phyloP scores from a whole-genome alignment of 768 basidiomycete species.

The Candolleomyces eurysporus region DNA sequence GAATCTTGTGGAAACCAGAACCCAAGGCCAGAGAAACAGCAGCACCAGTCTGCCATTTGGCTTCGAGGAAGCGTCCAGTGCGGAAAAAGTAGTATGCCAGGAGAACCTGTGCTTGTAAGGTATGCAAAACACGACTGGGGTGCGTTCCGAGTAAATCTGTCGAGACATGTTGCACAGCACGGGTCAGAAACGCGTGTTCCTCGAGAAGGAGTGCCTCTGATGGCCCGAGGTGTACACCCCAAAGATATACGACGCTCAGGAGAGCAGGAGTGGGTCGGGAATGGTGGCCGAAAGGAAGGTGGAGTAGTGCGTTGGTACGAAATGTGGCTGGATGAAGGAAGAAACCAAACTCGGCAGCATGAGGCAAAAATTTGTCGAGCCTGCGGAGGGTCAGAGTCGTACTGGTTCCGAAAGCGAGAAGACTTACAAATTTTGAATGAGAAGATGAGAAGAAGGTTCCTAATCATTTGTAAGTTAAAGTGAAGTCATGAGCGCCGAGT shows the following conservation, averaged over 20 bases:
- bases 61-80: constrained; percentile 56
- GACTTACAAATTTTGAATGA: constrained; percentile 38
- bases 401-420: background rate
- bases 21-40: constrained; percentile 51
- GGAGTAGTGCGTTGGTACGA: constrained; percentile 45
- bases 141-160: constrained; percentile 48
- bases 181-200: constrained; percentile 47
- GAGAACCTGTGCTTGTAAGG: constrained; percentile 63
- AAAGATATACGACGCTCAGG: constrained; percentile 48
- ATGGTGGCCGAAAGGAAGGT: constrained; percentile 45
- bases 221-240: constrained; percentile 51
- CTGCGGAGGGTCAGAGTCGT: constrained; percentile 29
- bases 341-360: constrained; percentile 61
- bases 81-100: constrained; percentile 65
- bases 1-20: constrained; percentile 46
- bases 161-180: constrained; percentile 46
- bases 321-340: constrained; percentile 57
- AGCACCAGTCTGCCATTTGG: constrained; percentile 53
- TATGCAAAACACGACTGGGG: constrained; percentile 47
- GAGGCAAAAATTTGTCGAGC: constrained; percentile 55
- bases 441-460: constrained; percentile 38
- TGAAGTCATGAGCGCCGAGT: constrained; percentile 1
- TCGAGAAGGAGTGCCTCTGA: constrained; percentile 37
- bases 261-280: constrained; percentile 49
- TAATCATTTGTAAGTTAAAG: constrained; percentile 15